Evolutionary conservation across 2,329 filamentous ascomycete species (phyloP), one percentile per base, ranked within the genome.

Genomic region (Colletotrichum zoysiae): DNA sequence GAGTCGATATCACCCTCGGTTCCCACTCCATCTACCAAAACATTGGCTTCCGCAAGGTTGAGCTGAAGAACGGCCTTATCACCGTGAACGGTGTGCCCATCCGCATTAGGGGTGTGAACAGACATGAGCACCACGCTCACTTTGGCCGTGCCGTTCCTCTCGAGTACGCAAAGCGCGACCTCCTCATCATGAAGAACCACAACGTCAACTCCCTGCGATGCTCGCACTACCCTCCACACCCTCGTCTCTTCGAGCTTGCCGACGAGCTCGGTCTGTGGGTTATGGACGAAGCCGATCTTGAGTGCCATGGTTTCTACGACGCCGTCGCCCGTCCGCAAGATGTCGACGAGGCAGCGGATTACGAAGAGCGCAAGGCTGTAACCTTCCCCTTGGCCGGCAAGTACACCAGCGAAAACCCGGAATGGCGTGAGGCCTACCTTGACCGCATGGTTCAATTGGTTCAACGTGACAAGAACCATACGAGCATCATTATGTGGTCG

Each of bases 401-500:
- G 74, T 92, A 86, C 80, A 90, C 88, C 0, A 88, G 86, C 0
- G 85, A 92, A 76, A 92, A 91, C 70, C 85, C 86, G 1, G 81
- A 82, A 0, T 92, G 90, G 90, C 84, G 82, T 66, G 85, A 84
- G 1, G 89, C 91, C 0, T 94, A 94, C 73, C 77, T 94, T 1
- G 92, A 94, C 78, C 88, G 92, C 3, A 89, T 90, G 68, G 80
- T 84, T 42, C 89, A 92, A 66, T 80, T 93, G 67, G 84, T 94
- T 0, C 86, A 90, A 75, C 85, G 92, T 20, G 91, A 93, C 78
- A 92, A 92, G 80, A 91, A 93, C 70, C 90, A 93, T 74, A 79
- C 92, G 0, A 90, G 86, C n/a, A 84, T 94, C 61, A 89, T 94
- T 60, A 87, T 93, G 53, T 94, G 92, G 92, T 91, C 89, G 58